Evolutionary conservation across 805 yeast genomes (phyloP).

Genomic region (Metschnikowia drakensbergensis): DNA sequence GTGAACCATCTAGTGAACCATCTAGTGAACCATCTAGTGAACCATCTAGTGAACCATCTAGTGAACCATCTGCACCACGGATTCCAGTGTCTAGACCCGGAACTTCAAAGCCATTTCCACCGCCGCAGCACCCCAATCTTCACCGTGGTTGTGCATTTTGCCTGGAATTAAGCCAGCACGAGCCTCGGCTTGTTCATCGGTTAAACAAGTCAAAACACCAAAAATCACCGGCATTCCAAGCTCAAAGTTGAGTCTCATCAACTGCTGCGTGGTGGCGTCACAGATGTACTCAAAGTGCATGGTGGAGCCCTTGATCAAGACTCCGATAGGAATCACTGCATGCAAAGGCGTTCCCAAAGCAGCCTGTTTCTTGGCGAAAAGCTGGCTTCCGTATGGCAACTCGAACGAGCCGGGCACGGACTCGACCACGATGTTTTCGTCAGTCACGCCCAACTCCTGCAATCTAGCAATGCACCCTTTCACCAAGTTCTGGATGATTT

Average conservation of each 20-base stretch:
- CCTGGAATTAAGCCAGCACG: constrained; percentile 81
- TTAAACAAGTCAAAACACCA: constrained; percentile 89
- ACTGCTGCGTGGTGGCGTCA: constrained; percentile 78
- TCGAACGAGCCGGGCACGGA: constrained; percentile 95
- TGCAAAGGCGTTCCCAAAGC: constrained; percentile 53
- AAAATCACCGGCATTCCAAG: constrained; percentile 79
- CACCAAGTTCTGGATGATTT: constrained; percentile 74
- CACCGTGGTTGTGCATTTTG: constrained; percentile 92
- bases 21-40: too few relatives aligned
- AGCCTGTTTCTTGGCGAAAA: constrained; percentile 44
- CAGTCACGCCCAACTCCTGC: constrained; percentile 61
- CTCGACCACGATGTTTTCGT: constrained; percentile 73
- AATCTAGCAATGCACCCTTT: constrained; percentile 68
- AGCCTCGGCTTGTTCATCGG: constrained; percentile 88
- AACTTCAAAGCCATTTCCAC: constrained; percentile 74
- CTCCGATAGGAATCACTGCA: constrained; percentile 91
- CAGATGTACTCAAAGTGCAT: constrained; percentile 98
- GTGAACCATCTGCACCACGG: not conserved
- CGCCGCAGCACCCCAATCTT: constrained; percentile 98
- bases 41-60: not conserved
- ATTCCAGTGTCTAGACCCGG: constrained; percentile 2
- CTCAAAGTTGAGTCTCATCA: constrained; percentile 76
- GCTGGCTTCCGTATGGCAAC: constrained; percentile 76
- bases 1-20: too few relatives aligned
- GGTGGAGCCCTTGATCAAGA: constrained; percentile 91